Conservation (phyloP, 2,329 filamentous ascomycete genomes). For the Penicillium sp. region DNA sequence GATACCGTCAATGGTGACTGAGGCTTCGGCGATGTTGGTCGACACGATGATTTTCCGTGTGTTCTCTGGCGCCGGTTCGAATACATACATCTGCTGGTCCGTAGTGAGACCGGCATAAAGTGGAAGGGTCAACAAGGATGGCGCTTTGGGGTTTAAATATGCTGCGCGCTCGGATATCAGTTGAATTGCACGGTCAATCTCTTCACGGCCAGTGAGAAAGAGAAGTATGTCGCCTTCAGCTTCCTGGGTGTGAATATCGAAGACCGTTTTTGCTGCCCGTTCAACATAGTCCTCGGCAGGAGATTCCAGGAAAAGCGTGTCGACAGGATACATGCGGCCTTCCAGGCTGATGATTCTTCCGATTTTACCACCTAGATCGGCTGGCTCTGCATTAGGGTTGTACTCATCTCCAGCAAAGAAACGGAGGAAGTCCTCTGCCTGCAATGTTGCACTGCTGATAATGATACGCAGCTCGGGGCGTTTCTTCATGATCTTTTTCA, state of each 20-base stretch:
- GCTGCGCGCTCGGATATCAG: constrained; percentile 66
- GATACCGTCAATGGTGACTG: constrained; percentile 87
- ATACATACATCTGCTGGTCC: constrained; percentile 92
- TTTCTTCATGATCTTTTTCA: constrained; percentile 83
- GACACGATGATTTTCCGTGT: constrained; percentile 87
- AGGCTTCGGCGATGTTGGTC: constrained; percentile 95
- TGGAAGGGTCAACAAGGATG: constrained; percentile 64
- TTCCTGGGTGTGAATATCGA: constrained; percentile 81
- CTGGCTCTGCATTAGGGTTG: constrained; percentile 29
- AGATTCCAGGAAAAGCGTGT: constrained; percentile 70
- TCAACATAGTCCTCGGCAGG: constrained; percentile 84
- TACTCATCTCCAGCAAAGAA: constrained; percentile 62
- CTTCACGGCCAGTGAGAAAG: constrained; percentile 86
- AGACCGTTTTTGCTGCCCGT: constrained; percentile 71
- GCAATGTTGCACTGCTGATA: constrained; percentile 86
- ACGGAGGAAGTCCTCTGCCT: constrained; percentile 75
- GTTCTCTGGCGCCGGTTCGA: constrained; percentile 73
- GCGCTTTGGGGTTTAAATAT: constrained; percentile 54
- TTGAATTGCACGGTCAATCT: constrained; percentile 80
- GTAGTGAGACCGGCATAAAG: constrained; percentile 84
- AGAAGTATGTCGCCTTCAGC: constrained; percentile 79
- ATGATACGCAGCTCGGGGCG: constrained; percentile 79
- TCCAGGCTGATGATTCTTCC: constrained; percentile 75
- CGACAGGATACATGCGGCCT: constrained; percentile 82
- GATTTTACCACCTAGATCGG: constrained; percentile 36